Conservation (phyloP, 2,329 filamentous ascomycete genomes). For the Septoria petroselini region DNA sequence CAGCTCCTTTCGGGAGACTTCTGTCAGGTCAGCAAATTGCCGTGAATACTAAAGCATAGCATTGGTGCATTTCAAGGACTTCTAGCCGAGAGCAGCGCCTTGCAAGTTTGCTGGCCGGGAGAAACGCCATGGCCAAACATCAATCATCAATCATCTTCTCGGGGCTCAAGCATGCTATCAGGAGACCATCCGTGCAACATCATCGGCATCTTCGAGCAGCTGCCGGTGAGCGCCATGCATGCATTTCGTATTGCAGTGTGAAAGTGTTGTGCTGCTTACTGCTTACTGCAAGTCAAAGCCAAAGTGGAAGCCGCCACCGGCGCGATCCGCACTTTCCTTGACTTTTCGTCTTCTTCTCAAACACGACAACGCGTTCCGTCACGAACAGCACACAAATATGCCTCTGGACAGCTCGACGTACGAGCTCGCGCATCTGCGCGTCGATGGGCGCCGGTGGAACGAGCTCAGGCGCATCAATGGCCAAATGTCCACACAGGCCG, state of each 20-base stretch:
- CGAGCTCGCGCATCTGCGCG: constrained; percentile 68
- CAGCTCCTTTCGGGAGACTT: neutral
- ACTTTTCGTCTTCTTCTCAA: constrained; percentile 1
- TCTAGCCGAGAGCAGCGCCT: constrained; percentile 9
- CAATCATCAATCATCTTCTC: neutral
- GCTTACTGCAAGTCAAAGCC: no score
- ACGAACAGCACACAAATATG: constrained; percentile 54
- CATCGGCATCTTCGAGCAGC: neutral
- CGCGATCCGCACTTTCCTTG: neutral
- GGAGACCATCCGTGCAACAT: neutral
- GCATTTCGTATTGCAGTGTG: neutral
- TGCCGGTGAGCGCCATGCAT: no score
- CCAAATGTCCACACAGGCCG: constrained; percentile 86
- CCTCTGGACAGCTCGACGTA: constrained; percentile 94
- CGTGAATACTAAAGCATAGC: neutral
- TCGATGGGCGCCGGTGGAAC: constrained; percentile 87
- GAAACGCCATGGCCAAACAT: constrained; percentile 5
- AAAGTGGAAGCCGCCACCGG: no score
- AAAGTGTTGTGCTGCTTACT: neutral
- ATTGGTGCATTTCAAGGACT: constrained; percentile 6
- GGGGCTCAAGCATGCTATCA: neutral
- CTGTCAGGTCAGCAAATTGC: constrained; percentile 14
- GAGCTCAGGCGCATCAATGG: constrained; percentile 85
- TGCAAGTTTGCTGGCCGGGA: constrained; percentile 9
- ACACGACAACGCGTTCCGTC: neutral